phyloP scores from a whole-genome alignment of 768 basidiomycete species.

The Suillus lakei region DNA sequence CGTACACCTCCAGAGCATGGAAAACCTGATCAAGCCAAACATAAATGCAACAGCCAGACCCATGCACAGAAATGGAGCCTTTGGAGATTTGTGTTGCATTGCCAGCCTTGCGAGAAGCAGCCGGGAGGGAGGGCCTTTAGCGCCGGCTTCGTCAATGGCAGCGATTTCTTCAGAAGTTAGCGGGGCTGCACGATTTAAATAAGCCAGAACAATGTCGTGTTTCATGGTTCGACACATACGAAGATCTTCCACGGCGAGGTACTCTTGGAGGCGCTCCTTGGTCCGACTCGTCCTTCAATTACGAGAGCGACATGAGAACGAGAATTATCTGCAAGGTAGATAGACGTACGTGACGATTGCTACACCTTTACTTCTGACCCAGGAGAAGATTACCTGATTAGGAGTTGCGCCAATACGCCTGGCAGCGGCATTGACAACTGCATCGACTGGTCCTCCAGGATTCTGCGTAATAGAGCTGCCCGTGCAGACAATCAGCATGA shows the following conservation, averaged over 20 bases:
- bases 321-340: not conserved
- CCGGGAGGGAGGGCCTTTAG: constrained; percentile 48
- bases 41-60: not conserved
- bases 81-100: not conserved
- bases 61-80: not conserved
- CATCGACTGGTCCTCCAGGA: constrained; percentile 70
- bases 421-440: constrained; percentile 55
- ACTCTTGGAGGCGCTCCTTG: constrained; percentile 65
- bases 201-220: not conserved
- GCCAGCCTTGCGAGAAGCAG: not conserved
- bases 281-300: constrained; percentile 59
- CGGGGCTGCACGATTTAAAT: constrained; percentile 39
- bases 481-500: not conserved
- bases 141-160: constrained; percentile 68
- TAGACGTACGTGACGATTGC: constrained; percentile 64
- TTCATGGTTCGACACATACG: constrained; percentile 33
- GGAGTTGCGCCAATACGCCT: constrained; percentile 56
- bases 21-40: not conserved
- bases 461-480: constrained; percentile 58
- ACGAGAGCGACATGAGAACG: constrained; percentile 7
- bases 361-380: constrained; percentile 70
- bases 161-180: constrained; percentile 62
- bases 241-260: constrained; percentile 67
- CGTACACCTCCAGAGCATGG: not conserved
- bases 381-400: constrained; percentile 69